These are phyloP conservation scores for Medicago arabica DNA, from an alignment of 306 rosid genomes.

Conservation along the genomic window DNA sequence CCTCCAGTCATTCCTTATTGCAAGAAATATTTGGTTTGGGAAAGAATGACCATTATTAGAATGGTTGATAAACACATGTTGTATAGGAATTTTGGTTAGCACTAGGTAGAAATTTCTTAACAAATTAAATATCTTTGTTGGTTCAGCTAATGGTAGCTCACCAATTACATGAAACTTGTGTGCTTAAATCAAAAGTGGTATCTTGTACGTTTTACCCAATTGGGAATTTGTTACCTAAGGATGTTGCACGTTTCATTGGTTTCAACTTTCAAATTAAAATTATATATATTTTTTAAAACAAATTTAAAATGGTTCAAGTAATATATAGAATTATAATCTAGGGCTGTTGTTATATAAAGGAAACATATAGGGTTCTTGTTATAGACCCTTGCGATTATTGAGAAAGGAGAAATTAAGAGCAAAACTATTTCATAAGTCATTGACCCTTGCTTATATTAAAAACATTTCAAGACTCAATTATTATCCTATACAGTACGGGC, in stretches of 20 bases:
- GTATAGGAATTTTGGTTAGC: constrained; percentile 14
- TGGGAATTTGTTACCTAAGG: neutral
- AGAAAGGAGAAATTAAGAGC: neutral
- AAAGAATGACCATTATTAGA: constrained; percentile 3
- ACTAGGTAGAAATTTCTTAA: constrained; percentile 21
- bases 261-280: neutral
- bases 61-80: neutral
- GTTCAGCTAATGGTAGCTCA: constrained; percentile 48
- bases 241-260: neutral
- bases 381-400: no score
- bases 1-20: constrained; percentile 51
- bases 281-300: neutral
- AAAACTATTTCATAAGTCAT: no score
- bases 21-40: constrained; percentile 1
- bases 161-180: constrained; percentile 35
- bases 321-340: neutral
- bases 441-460: neutral
- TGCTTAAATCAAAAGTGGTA: neutral
- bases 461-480: constrained; percentile 19
- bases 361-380: neutral
- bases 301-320: neutral
- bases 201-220: constrained; percentile 35
- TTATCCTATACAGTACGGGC: constrained; percentile 1
- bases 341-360: neutral
- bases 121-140: constrained; percentile 23